Base-by-base conservation (phyloP, 495 filamentous ascomycete species). In the Coniosporium apollinis region DNA sequence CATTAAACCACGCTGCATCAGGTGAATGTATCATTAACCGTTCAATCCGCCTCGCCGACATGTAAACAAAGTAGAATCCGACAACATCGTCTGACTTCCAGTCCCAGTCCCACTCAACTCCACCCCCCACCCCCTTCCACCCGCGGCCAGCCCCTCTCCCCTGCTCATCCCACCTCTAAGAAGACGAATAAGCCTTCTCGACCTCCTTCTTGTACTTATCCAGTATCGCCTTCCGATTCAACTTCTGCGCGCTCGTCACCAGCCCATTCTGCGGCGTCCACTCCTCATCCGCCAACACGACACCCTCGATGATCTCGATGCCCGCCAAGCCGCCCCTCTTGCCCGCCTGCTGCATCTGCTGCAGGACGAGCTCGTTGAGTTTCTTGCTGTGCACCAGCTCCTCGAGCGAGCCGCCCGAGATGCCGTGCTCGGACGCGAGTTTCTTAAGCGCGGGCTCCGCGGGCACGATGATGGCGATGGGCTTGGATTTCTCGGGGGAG, bases 191-290 rank as follows among this genome's bases (percentile, higher is more conserved):
- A 1, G 73, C 76, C 38, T 62, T 58, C 38, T 69, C 50, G 33
- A 82, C 66, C 41, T 77, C 69, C 47, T 72, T 69, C 54, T 71
- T 55, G 60, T 76, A 79, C 51, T 72, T 73, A 15, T 70, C 48
- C 21, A 76, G 57, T 36, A 84, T 76, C 21, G 58, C 67, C 53
- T 69, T 72, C 43, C 79, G 68, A 59, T 82, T 80, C 24, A 82
- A 58, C 59, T 82, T 84, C 56, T 80, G 75, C n/a, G 79, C 79
- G 3, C 75, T 74, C 5, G 78, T 83, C 9, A 74, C 67, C 14
- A 82, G 50, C 38, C 57, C 87, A 59, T 92, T 96, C 35, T 91
- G 79, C 33, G 89, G 81, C 18, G 79, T 94, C 89, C 89, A 97
- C 55, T 97, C 89, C 57, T 97, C 87, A 43, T 94, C 85, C 1